phyloP scores from a whole-genome alignment of 768 basidiomycete species.

The Lactifluus subvellereus region DNA sequence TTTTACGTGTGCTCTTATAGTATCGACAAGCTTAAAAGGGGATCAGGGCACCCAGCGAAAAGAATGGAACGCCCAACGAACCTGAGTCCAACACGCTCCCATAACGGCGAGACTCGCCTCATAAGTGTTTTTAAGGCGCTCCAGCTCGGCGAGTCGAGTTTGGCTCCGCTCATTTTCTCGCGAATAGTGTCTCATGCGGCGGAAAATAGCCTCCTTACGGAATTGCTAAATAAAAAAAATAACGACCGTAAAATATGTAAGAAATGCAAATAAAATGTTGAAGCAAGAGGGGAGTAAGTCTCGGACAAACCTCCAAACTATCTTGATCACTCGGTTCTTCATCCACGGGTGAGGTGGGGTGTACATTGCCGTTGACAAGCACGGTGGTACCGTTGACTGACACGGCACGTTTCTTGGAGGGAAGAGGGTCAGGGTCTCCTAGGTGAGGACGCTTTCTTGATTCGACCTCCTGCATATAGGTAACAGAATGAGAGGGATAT shows the following conservation, averaged over 20 bases:
- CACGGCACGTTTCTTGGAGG: slow-evolving; percentile 29
- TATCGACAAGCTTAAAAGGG: slow-evolving; percentile 51
- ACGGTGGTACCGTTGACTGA: slow-evolving; percentile 26
- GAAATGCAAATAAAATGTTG: slow-evolving; percentile 22
- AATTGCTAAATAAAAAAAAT: slow-evolving; percentile 47
- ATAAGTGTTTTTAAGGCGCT: slow-evolving; percentile 57
- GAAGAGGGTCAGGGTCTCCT: slow-evolving; percentile 24
- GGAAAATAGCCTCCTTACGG: slow-evolving; percentile 80
- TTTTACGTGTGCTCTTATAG: slow-evolving; percentile 54
- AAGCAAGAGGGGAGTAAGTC: slow-evolving; percentile 16
- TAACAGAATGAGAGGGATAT: background rate
- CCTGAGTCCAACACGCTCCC: slow-evolving; percentile 77
- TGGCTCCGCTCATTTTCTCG: slow-evolving; percentile 65
- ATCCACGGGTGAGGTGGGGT: slow-evolving; percentile 17
- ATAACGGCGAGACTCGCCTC: slow-evolving; percentile 70
- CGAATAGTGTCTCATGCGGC: slow-evolving; percentile 78
- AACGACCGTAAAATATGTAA: background rate
- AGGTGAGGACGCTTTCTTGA: slow-evolving; percentile 25
- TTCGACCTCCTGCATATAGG: slow-evolving; percentile 21
- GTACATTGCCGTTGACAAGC: slow-evolving; percentile 26
- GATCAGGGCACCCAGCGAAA: background rate
- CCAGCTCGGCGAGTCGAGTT: slow-evolving; percentile 55
- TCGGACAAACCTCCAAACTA: slow-evolving; percentile 55
- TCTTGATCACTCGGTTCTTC: slow-evolving; percentile 32
- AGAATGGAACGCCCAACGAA: slow-evolving; percentile 30